Evolutionary conservation across 306 rosid genomes (phyloP), one percentile per base, ranked within the genome.

Genomic region (Cyclanthera cordifolia): DNA sequence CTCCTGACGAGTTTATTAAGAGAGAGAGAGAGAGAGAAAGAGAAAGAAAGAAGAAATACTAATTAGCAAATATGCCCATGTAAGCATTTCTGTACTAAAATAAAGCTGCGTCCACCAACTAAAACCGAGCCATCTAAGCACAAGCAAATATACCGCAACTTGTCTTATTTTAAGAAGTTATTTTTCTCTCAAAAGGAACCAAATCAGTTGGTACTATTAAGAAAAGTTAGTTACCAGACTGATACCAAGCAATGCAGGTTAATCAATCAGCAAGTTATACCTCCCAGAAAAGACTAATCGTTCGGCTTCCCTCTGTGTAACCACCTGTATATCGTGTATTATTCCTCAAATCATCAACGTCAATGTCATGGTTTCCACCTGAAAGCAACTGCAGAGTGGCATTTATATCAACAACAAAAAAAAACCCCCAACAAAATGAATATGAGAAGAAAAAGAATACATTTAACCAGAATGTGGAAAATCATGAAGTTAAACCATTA

Each of bases 311-410:
- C 45, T 86, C 95, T 55, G 82, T 84, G 80, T 86, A 93, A 72
- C 99, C 96, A 64, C 96, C 99, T 56, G 96, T 86, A 80, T 93
- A 93, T 45, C 86, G 86, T 15, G 96, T 90, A 73, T 93, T 90
- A 68, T 73, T 86, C 84, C 82, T 86, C 73, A 90, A 84, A 83
- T 93, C 99, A 75, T 93, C 88, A 64, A 86, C 58, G 32, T 93
- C 99, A 70, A 93, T 86, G 82, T 93, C 99, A 30, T 93, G 83
- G 76, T 86, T 85, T 51, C 99, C 99, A 75, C 99, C 99, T 47
- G 99, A 93, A 83, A 93, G 99, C 83, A 93, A 82, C 98, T 89
- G 84, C 71, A 80, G 27, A 63, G 54, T 70, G 49, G 66, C 75
- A 58, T 49, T 72, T 59, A 23, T 25, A 28, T 48, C 19, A 16